Conservation (phyloP, 108 stramenopile species). For the Stephanodiscus minutulus region DNA sequence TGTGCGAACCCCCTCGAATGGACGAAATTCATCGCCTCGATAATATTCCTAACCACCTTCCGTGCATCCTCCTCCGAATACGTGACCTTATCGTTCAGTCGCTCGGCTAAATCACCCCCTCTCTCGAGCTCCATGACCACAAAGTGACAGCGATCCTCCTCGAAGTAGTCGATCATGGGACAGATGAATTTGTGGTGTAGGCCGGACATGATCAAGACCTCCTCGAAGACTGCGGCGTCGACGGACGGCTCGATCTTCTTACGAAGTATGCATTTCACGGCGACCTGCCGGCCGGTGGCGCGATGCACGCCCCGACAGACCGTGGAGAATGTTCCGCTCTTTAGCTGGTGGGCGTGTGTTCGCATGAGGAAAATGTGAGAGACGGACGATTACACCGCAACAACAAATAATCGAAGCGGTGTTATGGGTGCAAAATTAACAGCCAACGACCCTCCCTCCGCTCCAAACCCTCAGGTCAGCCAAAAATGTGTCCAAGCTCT, state of each 20-base stretch:
- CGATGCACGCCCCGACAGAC: constrained; percentile 88
- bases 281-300: constrained; percentile 82
- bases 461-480: no score
- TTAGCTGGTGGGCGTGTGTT: constrained; percentile 53
- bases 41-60: constrained; percentile 79
- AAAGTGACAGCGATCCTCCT: constrained; percentile 86
- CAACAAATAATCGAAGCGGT: neutral
- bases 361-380: neutral
- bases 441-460: neutral
- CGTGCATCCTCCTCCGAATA: constrained; percentile 89
- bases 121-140: constrained; percentile 92
- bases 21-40: constrained; percentile 82
- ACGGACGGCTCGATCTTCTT: constrained; percentile 85
- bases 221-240: constrained; percentile 89
- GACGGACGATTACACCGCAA: neutral
- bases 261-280: constrained; percentile 88
- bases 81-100: constrained; percentile 86
- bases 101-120: constrained; percentile 94
- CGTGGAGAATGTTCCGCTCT: constrained; percentile 88
- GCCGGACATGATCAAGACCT: constrained; percentile 91
- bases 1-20: constrained; percentile 82
- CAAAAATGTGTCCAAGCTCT: no score
- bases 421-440: no score
- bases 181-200: constrained; percentile 91
- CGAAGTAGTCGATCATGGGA: constrained; percentile 94